Evolutionary conservation across 2,329 filamentous ascomycete genomes (phyloP), one percentile per base, ranked within the genome.

Genomic region (Fusarium fujikuroi): DNA sequence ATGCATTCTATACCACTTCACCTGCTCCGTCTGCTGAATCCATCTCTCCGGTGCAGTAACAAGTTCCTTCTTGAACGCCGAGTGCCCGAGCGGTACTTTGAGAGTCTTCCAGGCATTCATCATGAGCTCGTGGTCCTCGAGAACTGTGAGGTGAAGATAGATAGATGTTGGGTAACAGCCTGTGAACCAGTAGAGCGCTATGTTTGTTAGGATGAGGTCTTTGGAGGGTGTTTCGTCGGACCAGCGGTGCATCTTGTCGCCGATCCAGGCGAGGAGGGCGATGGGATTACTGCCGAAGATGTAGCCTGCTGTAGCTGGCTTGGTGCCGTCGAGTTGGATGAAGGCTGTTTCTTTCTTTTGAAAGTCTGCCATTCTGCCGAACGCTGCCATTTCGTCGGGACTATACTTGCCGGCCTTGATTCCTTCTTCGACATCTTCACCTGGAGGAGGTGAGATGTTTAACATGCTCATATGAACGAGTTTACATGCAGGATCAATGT

Each of bases 1-100:
- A 21, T 70, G 66, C 47, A 70, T 66, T 10, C 49, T 62, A 28
- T 70, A 57, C 68, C 68, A 70, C 14, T 60, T 70, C 1, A 70
- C 36, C 23, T 70, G 66, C n/a, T 61, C 30, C 3, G 68, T 57
- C 19, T 56, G 28, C 9, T 32, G n/a, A 5, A 70, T 66, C 66
- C 68, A 70, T 6, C 46, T 70, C 28, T 70, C 54, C 2, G 68
- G 68, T 0, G 66, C 49, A 2, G 46, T 66, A 0, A 37, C 28
- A 2, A 70, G 34, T 4, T 70, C 68, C 8, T 61, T 60, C 54
- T 66, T 66, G 6, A 70, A 70, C 11, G 32, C 42, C 0, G 68
- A 70, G 28, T 70, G 59, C 1, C 68, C 68, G 18, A 70, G 32
- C 9, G 66, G 66, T 3, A 56, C 50, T 0, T 56, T 43, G 3